A percentile compares a stretch with the other conserved stretches of the same genome.
These are phyloP conservation scores for Ambrosia hybrid DNA, from an alignment of 140 eudicot genomes.

Conservation along the genomic window DNA sequence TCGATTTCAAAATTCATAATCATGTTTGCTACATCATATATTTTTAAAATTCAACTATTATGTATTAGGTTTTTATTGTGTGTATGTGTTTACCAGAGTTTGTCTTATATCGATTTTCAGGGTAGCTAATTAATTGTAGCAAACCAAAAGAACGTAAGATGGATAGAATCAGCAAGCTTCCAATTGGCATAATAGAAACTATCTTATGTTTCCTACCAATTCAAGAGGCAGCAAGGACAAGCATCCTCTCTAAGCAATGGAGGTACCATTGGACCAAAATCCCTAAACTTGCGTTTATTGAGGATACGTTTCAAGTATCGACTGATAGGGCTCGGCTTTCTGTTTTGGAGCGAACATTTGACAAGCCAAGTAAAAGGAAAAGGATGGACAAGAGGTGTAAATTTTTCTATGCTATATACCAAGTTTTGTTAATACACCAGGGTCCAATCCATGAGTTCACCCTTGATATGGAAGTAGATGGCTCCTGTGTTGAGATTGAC, in stretches of 20 bases:
- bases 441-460: constrained; percentile 22
- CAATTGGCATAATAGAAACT: constrained; percentile 3
- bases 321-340: neutral
- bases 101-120: no score
- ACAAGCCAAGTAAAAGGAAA: neutral
- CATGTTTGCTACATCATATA: no score
- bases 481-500: no score
- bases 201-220: neutral
- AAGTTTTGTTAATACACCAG: constrained; percentile 17
- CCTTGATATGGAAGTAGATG: neutral
- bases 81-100: neutral
- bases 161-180: constrained; percentile 25
- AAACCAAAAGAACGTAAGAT: neutral
- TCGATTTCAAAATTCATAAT: no score
- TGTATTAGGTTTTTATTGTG: neutral
- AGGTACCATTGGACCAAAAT: neutral
- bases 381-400: neutral
- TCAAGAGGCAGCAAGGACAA: no score
- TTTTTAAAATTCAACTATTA: no score
- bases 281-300: constrained; percentile 4
- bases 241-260: no score
- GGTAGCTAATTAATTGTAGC: constrained; percentile 10
- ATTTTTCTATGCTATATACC: neutral
- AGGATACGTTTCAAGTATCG: neutral
- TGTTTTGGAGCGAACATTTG: neutral